phyloP scores from a whole-genome alignment of 176 grass and related monocot species.

The Carex kokanica region DNA sequence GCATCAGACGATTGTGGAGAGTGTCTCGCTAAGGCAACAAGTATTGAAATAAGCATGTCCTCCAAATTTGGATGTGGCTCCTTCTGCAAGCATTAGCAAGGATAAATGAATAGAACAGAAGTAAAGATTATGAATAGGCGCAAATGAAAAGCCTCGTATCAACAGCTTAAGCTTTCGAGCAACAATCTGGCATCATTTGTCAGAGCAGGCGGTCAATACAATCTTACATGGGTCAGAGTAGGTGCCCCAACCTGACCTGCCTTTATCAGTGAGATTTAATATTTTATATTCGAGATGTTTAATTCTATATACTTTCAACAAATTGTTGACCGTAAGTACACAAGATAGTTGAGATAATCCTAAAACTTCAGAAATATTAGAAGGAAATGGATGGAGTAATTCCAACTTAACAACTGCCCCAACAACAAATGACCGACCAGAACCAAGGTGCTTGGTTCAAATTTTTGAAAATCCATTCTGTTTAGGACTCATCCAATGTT shows the following conservation, averaged over 20 bases:
- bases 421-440: not conserved
- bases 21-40: constrained; percentile 87
- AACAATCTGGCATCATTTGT: not conserved
- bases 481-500: not conserved
- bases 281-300: not conserved
- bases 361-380: not conserved
- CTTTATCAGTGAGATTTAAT: not conserved
- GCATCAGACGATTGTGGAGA: constrained; percentile 78
- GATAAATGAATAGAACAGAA: constrained; percentile 27
- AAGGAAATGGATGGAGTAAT: not conserved
- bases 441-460: not conserved
- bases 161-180: not conserved
- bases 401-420: not conserved
- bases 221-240: not conserved
- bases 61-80: constrained; percentile 60
- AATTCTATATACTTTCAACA: not conserved
- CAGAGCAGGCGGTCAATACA: not conserved
- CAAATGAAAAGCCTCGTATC: not conserved
- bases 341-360: not conserved
- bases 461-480: not conserved
- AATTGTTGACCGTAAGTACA: not conserved
- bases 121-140: constrained; percentile 20
- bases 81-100: constrained; percentile 56
- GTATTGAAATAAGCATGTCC: constrained; percentile 74
- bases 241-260: not conserved